Percentiles rank a stretch among this genome's conserved stretches.
Evolutionary conservation across 2,329 filamentous ascomycete species (phyloP).

Genomic region (Amylocarpus encephaloides): DNA sequence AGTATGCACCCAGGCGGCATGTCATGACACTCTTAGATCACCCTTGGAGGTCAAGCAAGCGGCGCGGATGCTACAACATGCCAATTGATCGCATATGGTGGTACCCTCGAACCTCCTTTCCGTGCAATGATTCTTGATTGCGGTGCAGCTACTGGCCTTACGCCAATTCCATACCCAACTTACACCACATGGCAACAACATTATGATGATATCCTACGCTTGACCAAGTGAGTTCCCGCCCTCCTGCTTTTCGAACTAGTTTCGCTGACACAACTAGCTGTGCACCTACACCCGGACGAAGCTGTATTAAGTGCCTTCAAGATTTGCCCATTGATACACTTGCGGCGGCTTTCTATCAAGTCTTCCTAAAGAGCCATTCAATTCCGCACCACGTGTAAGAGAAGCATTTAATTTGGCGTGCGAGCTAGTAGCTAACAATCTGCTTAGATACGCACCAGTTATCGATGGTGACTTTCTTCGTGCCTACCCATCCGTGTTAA

Average conservation of each 20-base stretch:
- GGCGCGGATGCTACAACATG: slow-evolving; percentile 13
- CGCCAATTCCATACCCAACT: slow-evolving; percentile 9
- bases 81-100: slow-evolving; percentile 11
- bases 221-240: slow-evolving; percentile 8
- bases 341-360: slow-evolving; percentile 3
- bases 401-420: neutral
- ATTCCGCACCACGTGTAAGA: slow-evolving; percentile 7
- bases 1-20: neutral
- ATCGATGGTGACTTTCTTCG: slow-evolving; percentile 10
- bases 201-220: slow-evolving; percentile 4
- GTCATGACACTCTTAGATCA: slow-evolving; percentile 3
- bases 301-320: slow-evolving; percentile 12
- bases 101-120: slow-evolving; percentile 6
- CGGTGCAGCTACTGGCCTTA: slow-evolving; percentile 9
- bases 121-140: slow-evolving; percentile 11
- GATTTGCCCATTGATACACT: slow-evolving; percentile 6
- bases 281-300: neutral
- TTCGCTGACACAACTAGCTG: slow-evolving; percentile 4
- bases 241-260: neutral
- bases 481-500: slow-evolving; percentile 7
- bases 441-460: slow-evolving; percentile 9
- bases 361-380: slow-evolving; percentile 1
- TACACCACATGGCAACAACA: slow-evolving; percentile 7
- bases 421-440: neutral
- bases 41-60: slow-evolving; percentile 14